Percentiles rank a stretch among this genome's conserved stretches.
Evolutionary conservation across 2,329 filamentous ascomycete species (phyloP).

Genomic region (Fusarium abutilonis): DNA sequence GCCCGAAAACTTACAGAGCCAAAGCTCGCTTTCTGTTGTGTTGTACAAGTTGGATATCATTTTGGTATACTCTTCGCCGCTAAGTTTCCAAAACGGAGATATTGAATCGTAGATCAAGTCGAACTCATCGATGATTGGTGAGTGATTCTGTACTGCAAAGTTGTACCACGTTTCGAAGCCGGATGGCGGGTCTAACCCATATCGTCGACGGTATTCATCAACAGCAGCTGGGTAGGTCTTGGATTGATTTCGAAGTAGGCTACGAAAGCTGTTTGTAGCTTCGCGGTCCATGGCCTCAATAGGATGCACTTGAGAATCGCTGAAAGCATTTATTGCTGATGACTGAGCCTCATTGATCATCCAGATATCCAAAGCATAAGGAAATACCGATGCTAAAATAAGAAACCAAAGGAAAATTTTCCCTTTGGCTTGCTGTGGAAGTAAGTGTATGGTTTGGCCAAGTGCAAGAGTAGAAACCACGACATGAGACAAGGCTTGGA

Average conservation of each 20-base stretch:
- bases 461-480: conserved; percentile 47
- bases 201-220: conserved; percentile 56
- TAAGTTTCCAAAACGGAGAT: conserved; percentile 54
- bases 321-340: conserved; percentile 5
- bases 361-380: conserved; percentile 46
- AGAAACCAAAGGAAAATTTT: conserved; percentile 48
- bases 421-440: conserved; percentile 47
- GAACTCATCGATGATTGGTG: conserved; percentile 62
- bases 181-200: conserved; percentile 54
- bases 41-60: conserved; percentile 44
- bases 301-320: conserved; percentile 46
- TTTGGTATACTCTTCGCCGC: conserved; percentile 47
- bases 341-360: conserved; percentile 38
- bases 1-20: conserved; percentile 50
- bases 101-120: conserved; percentile 55
- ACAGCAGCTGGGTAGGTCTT: conserved; percentile 49
- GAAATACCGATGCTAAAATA: conserved; percentile 45
- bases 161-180: conserved; percentile 60
- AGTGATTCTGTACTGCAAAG: conserved; percentile 53
- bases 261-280: conserved; percentile 47
- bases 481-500: conserved; percentile 43
- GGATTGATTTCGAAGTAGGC: conserved; percentile 52
- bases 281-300: conserved; percentile 47
- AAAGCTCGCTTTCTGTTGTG: conserved; percentile 48
- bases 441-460: conserved; percentile 44